A percentile compares a stretch with the other conserved stretches of the same genome.
Evolutionary conservation across 129 eudicot genomes (phyloP).

Genomic region (Helianthus tuberosus): DNA sequence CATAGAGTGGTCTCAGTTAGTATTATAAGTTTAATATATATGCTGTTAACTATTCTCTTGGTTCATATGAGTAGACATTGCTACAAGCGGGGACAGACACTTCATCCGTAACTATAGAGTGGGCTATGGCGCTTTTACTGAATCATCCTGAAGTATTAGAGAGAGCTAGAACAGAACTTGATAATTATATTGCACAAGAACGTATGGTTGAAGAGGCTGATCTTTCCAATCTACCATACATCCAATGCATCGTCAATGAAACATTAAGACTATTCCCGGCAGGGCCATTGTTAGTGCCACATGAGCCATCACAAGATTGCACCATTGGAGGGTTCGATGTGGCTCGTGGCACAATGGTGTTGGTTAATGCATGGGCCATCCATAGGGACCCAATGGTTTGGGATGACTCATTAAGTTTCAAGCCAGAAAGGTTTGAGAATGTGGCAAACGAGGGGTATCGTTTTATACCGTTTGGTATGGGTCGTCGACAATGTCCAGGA

Average conservation of each 20-base stretch:
- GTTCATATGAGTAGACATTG: constrained; percentile 25
- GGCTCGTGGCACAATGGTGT: constrained; percentile 39
- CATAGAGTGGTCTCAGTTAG: no score
- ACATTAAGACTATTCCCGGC: constrained; percentile 36
- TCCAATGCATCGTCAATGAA: constrained; percentile 37
- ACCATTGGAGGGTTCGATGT: constrained; percentile 41
- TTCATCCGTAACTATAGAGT: constrained; percentile 43
- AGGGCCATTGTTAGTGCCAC: constrained; percentile 38
- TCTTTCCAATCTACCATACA: constrained; percentile 35
- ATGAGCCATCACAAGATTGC: constrained; percentile 41
- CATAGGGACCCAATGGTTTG: constrained; percentile 40
- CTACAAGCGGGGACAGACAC: constrained; percentile 48
- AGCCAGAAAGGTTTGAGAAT: constrained; percentile 36
- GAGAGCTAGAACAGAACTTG: constrained; percentile 41
- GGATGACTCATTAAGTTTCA: constrained; percentile 34
- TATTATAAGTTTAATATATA: no score
- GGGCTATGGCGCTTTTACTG: constrained; percentile 43
- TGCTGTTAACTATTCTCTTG: background rate
- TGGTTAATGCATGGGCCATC: constrained; percentile 43
- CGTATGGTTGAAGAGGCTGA: constrained; percentile 42
- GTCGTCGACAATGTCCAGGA: constrained; percentile 40
- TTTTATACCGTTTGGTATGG: constrained; percentile 42
- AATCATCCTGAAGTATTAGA: constrained; percentile 40
- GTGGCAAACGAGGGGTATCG: constrained; percentile 18
- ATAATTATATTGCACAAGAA: constrained; percentile 23